Percentiles rank a stretch among this genome's conserved stretches.
Evolutionary conservation across 164 flowering plant species (phyloP).

Genomic region (Santalum album): DNA sequence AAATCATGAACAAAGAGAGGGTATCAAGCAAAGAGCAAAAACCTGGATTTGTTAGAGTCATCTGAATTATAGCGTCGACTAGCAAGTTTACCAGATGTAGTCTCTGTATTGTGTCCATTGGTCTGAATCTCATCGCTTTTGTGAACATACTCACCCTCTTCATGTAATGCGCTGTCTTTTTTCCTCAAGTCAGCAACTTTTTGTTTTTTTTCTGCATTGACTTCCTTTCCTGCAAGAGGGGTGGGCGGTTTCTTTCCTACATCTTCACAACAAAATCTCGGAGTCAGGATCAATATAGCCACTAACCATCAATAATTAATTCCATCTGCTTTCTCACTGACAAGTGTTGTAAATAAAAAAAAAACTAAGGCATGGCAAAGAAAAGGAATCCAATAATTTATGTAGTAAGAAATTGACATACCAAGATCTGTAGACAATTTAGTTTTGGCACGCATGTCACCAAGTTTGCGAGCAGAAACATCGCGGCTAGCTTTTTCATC

Average conservation of each 20-base stretch:
- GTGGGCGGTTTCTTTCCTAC: conserved; percentile 19
- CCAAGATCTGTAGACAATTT: conserved; percentile 15
- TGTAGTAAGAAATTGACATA: conserved; percentile 2
- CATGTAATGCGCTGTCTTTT: conserved; percentile 27
- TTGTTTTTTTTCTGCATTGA: conserved; percentile 9
- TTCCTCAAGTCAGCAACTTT: conserved; percentile 15
- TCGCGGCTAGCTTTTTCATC: conserved; percentile 26
- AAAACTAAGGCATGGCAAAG: no score
- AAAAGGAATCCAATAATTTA: no score
- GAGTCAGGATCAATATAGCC: neutral
- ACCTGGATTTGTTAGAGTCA: conserved; percentile 50
- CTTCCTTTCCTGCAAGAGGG: conserved; percentile 11
- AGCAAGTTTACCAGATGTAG: conserved; percentile 16
- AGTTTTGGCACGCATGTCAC: conserved; percentile 10
- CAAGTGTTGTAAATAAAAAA: no score
- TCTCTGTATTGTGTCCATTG: conserved; percentile 30
- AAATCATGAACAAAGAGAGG: neutral
- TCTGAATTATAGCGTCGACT: conserved; percentile 19
- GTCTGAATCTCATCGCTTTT: conserved; percentile 22
- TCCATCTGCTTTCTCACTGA: no score
- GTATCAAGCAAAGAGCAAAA: conserved; percentile 8
- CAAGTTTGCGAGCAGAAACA: conserved; percentile 18
- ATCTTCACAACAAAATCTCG: conserved; percentile 8
- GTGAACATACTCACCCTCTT: conserved; percentile 43
- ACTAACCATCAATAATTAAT: neutral